Base-by-base conservation (phyloP, 495 filamentous ascomycete genomes). In the Podospora appendiculata region DNA sequence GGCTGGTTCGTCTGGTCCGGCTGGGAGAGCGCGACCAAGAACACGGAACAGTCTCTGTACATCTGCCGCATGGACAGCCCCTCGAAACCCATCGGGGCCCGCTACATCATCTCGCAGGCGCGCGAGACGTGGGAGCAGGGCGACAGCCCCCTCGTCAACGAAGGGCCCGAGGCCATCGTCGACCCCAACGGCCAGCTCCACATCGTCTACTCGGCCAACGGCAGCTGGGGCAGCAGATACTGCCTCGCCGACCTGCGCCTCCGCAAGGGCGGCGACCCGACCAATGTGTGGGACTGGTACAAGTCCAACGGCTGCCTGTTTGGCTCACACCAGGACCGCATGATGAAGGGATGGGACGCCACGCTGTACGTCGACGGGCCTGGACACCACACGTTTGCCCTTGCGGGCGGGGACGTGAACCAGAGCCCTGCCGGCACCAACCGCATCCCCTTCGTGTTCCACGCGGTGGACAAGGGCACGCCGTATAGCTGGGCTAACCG, bases 231-330 rank as follows among this genome's bases (percentile, higher is more conserved):
- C 10, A 35, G 45, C 41, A 45, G 32, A 25, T 55, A 55, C 47
- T 55, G 52, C 33, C 52, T 55, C 13, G 52, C 52, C 8, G 52
- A 55, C 34, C 17, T 55, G 40, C 16, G 52, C 17, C 52, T 55
- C 32, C 35, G 39, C 3, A 49, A 49, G 46, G 52, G 52, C 13
- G 52, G 52, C 9, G 52, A 55, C 34, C 47, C 52, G 46, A 45
- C 14, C n/a, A 3, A 55, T 32, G 52, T 55, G 10, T 55, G 52
- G 52, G 52, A 55, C 39, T 55, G 52, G 52, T 55, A 55, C 41
- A 55, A 55, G 46, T 49, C 46, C 5, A 55, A 55, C 34, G 52
- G 52, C 8, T 55, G 52, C 34, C 18, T 55, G 17, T 55, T 55
- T 41, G 52, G 52, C 14, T 49, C 46, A 25, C 46, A 50, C 17